Percentiles rank a stretch among this genome's conserved stretches.
Evolutionary conservation across 768 basidiomycete genomes (phyloP).

Genomic region (Boletus speciosus): DNA sequence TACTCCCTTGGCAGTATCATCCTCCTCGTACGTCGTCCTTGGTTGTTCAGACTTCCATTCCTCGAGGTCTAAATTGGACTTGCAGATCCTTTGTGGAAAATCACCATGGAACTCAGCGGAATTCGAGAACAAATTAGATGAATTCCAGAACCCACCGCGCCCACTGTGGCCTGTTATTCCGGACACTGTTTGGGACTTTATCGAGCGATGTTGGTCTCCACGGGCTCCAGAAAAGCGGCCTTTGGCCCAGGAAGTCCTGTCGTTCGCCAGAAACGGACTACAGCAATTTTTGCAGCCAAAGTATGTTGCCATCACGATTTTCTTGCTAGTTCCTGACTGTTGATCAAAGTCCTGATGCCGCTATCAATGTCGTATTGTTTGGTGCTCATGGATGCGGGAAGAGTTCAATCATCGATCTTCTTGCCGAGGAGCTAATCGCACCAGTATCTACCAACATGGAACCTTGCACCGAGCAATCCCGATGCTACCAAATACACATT

Average conservation of each 20-base stretch:
- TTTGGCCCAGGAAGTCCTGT: not conserved
- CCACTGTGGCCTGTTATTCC: slow-evolving; percentile 3
- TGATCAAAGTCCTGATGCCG: not conserved
- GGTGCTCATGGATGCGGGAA: slow-evolving; percentile 17
- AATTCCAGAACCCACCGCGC: not conserved
- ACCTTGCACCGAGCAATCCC: slow-evolving; percentile 31
- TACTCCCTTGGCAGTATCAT: not conserved
- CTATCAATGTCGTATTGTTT: slow-evolving; percentile 14
- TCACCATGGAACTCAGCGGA: not conserved
- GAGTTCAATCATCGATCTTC: slow-evolving; percentile 20
- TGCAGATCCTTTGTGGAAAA: slow-evolving; percentile 2
- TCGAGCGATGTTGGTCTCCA: slow-evolving; percentile 7
- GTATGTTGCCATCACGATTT: not conserved
- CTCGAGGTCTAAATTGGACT: not conserved
- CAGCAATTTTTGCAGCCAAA: not conserved
- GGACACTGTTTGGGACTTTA: not conserved
- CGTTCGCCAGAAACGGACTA: not conserved
- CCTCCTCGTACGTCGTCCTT: not conserved
- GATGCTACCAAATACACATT: not conserved
- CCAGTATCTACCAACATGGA: slow-evolving; percentile 18
- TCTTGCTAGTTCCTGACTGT: not conserved
- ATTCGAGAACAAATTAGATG: not conserved
- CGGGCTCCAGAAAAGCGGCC: not conserved
- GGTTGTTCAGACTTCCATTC: not conserved
- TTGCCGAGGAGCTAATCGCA: slow-evolving; percentile 19